Evolutionary conservation across 2,329 filamentous ascomycete species (phyloP).

Genomic region (Lecanicillium sp.): DNA sequence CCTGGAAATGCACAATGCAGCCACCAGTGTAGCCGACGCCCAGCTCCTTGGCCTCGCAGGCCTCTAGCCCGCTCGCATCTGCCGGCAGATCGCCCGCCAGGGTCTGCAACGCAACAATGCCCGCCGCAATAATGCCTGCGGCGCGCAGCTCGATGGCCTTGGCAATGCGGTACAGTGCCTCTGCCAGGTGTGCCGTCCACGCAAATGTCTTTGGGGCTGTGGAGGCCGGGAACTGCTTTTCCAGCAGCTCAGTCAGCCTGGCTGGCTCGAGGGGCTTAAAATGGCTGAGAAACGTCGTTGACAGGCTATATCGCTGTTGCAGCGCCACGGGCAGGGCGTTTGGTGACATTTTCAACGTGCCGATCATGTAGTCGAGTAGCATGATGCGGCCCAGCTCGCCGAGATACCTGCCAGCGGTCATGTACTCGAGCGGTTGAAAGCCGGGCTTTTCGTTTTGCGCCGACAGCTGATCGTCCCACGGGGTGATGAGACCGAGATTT

Average conservation of each 20-base stretch:
- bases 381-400: conserved; percentile 69
- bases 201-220: conserved; percentile 39
- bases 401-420: conserved; percentile 72
- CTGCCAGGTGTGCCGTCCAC: conserved; percentile 56
- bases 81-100: conserved; percentile 58
- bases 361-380: conserved; percentile 56
- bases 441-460: conserved; percentile 60
- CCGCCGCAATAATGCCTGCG: conserved; percentile 66
- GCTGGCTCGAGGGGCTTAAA: conserved; percentile 47
- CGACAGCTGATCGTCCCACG: conserved; percentile 65
- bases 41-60: conserved; percentile 40
- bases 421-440: conserved; percentile 78
- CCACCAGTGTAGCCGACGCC: conserved; percentile 75
- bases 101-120: conserved; percentile 60
- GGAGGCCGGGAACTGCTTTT: conserved; percentile 42
- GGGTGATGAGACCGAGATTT: conserved; percentile 55
- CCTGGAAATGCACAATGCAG: conserved; percentile 72
- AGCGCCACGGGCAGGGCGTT: conserved; percentile 48
- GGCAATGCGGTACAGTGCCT: conserved; percentile 57
- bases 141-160: conserved; percentile 65
- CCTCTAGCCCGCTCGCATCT: conserved; percentile 15
- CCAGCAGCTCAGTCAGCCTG: conserved; percentile 39
- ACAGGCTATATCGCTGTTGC: conserved; percentile 52
- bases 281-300: conserved; percentile 66
- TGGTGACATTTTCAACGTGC: conserved; percentile 27